Percentiles rank a stretch among this genome's conserved stretches.
phyloP scores from a whole-genome alignment of 1,284 basidiomycete species.

The Termitomyces sp. region DNA sequence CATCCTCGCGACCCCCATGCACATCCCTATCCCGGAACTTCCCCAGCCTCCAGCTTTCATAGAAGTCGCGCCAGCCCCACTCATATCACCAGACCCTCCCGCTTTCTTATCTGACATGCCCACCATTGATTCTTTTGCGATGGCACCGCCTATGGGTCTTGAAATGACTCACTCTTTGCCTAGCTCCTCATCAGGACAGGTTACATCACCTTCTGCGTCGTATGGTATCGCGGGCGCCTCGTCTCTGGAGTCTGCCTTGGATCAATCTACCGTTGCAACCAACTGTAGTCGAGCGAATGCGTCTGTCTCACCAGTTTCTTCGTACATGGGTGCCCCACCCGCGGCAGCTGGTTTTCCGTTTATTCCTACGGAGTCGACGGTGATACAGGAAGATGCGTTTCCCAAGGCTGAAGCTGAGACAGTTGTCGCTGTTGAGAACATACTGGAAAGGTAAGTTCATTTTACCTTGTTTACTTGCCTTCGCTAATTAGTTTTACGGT shows the following conservation, averaged over 20 bases:
- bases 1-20: slow-evolving; percentile 31
- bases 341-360: slow-evolving; percentile 16
- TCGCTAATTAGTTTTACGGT: slow-evolving; percentile 12
- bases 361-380: slow-evolving; percentile 13
- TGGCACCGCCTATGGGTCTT: slow-evolving; percentile 23
- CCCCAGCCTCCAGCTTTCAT: slow-evolving; percentile 27
- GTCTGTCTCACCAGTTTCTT: slow-evolving; percentile 23
- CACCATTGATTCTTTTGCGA: slow-evolving; percentile 27
- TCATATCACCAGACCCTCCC: slow-evolving; percentile 20
- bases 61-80: slow-evolving; percentile 30
- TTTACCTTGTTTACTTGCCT: not conserved
- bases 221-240: slow-evolving; percentile 35
- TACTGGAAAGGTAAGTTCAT: slow-evolving; percentile 29
- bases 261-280: slow-evolving; percentile 27
- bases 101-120: slow-evolving; percentile 36
- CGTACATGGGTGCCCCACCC: slow-evolving; percentile 13
- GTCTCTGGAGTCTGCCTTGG: slow-evolving; percentile 43
- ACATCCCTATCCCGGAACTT: slow-evolving; percentile 32
- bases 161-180: slow-evolving; percentile 37
- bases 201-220: slow-evolving; percentile 38
- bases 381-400: slow-evolving; percentile 19
- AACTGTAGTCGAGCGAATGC: slow-evolving; percentile 34
- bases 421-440: slow-evolving; percentile 23
- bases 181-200: slow-evolving; percentile 35
- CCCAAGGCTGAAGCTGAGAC: slow-evolving; percentile 22